Evolutionary conservation across 495 filamentous ascomycete species (phyloP).

Genomic region (Daldinia bambusicola): DNA sequence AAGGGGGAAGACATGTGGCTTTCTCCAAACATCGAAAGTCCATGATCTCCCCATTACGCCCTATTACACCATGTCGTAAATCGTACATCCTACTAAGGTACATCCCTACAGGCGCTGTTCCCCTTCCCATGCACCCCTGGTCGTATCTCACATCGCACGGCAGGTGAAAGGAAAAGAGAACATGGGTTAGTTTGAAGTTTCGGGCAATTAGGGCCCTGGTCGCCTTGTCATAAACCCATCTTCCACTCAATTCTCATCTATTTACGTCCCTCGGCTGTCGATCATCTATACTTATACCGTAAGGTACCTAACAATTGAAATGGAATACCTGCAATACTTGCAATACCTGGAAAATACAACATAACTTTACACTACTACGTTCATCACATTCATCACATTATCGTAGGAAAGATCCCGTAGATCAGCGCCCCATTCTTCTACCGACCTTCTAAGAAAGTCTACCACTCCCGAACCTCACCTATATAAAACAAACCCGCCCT

Average conservation of each 20-base stretch:
- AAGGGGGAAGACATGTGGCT: conserved; percentile 9
- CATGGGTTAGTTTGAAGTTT: conserved; percentile 44
- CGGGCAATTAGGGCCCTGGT: conserved; percentile 32
- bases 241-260: neutral
- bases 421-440: conserved; percentile 33
- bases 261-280: conserved; percentile 22
- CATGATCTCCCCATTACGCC: conserved; percentile 34
- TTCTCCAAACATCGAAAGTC: conserved; percentile 7
- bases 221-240: conserved; percentile 23
- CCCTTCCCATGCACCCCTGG: conserved; percentile 7
- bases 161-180: conserved; percentile 11
- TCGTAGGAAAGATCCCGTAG: conserved; percentile 6
- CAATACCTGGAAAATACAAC: no score
- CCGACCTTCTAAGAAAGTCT: conserved; percentile 31
- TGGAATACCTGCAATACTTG: no score
- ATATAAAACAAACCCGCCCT: conserved; percentile 31
- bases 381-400: neutral
- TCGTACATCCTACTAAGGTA: no score
- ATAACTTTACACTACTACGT: no score
- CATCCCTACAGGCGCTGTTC: neutral
- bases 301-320: no score
- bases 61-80: neutral
- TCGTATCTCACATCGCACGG: neutral
- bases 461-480: conserved; percentile 9
- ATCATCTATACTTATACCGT: conserved; percentile 38